These are phyloP conservation scores for Physocladia obscura DNA, from an alignment of 192 early-diverging fungal genomes.

Conservation along the genomic window DNA sequence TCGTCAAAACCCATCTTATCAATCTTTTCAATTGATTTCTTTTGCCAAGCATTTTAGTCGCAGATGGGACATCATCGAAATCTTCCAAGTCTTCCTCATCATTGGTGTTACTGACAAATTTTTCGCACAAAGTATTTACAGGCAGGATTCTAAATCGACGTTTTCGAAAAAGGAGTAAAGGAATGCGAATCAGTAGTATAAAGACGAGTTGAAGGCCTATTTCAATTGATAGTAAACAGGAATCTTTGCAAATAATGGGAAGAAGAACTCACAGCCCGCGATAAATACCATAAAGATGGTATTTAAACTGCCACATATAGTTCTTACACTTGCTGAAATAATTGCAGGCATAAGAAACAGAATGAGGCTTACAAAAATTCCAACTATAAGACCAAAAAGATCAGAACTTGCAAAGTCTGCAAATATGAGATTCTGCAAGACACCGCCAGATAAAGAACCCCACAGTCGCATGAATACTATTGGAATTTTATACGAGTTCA, in stretches of 20 bases:
- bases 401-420: not conserved
- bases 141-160: not conserved
- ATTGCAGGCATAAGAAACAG: constrained; percentile 3
- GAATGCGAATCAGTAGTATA: not conserved
- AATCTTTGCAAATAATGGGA: no score
- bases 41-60: not conserved
- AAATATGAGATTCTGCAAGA: not conserved
- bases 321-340: not conserved
- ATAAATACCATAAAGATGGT: not conserved
- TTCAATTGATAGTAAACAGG: not conserved
- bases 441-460: constrained; percentile 11
- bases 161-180: not conserved
- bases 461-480: not conserved
- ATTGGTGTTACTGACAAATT: not conserved
- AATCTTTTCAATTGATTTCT: not conserved
- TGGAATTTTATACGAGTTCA: constrained; percentile 16
- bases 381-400: not conserved
- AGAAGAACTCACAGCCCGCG: no score
- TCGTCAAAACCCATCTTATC: not conserved
- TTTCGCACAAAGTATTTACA: not conserved
- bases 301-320: not conserved
- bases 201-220: not conserved
- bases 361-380: not conserved
- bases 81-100: not conserved
- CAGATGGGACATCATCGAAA: not conserved